These are phyloP conservation scores for Cynanchum wilfordii DNA, from an alignment of 257 asterid genomes.

Conservation along the genomic window DNA sequence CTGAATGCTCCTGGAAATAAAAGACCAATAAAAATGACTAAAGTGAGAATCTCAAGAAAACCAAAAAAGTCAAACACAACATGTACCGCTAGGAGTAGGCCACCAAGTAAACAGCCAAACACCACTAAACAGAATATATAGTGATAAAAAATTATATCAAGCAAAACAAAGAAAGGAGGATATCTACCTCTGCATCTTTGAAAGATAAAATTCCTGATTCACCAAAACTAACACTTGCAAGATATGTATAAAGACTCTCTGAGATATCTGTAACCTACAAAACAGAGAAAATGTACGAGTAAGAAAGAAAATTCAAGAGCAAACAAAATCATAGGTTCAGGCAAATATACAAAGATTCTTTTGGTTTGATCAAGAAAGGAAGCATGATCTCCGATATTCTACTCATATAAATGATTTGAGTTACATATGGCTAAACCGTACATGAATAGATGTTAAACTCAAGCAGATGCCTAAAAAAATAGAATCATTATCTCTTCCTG, in stretches of 20 bases:
- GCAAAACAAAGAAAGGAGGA: not conserved
- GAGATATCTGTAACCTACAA: constrained; percentile 69
- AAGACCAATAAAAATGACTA: constrained; percentile 18
- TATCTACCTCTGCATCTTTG: constrained; percentile 38
- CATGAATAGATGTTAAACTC: not conserved
- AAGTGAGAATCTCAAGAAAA: not conserved
- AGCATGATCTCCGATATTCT: not conserved
- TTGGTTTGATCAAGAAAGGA: not conserved
- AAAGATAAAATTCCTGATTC: constrained; percentile 38
- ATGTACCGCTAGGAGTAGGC: not conserved
- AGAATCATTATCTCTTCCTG: not conserved
- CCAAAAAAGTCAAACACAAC: not conserved
- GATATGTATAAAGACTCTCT: constrained; percentile 46
- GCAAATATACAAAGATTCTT: not conserved
- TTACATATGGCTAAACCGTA: not conserved
- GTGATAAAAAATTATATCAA: not conserved
- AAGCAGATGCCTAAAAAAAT: not conserved
- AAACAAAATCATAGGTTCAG: not conserved
- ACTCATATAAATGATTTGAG: not conserved
- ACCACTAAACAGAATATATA: not conserved
- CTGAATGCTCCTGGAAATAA: constrained; percentile 35
- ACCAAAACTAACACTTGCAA: constrained; percentile 38
- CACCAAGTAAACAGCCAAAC: not conserved
- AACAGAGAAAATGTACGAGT: constrained; percentile 1
- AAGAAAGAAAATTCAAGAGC: constrained; percentile 9